These are phyloP conservation scores for Penicillium parvum DNA, from an alignment of 495 filamentous ascomycete genomes.

Conservation along the genomic window DNA sequence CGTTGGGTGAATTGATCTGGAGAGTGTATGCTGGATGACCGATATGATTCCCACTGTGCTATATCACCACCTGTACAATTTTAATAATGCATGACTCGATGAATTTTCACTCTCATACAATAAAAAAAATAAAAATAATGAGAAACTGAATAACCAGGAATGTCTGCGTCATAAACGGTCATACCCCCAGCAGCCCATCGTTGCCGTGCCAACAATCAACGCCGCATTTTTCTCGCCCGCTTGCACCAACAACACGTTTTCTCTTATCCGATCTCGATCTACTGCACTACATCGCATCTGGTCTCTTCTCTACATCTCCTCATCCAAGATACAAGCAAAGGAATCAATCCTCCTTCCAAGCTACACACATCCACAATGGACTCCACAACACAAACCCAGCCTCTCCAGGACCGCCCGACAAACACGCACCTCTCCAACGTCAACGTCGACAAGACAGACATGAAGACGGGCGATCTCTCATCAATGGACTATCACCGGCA, in stretches of 20 bases:
- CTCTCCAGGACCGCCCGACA: slow-evolving; percentile 41
- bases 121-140: background rate
- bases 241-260: slow-evolving; percentile 24
- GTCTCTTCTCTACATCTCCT: slow-evolving; percentile 1
- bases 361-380: slow-evolving; percentile 28
- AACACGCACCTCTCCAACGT: slow-evolving; percentile 40
- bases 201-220: slow-evolving; percentile 47
- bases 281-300: slow-evolving; percentile 7
- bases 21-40: slow-evolving; percentile 7
- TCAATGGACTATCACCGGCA: slow-evolving; percentile 78
- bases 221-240: slow-evolving; percentile 24
- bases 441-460: slow-evolving; percentile 26
- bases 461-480: slow-evolving; percentile 33
- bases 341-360: background rate
- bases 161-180: slow-evolving; percentile 8
- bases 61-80: background rate
- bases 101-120: background rate
- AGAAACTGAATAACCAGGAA: slow-evolving; percentile 2
- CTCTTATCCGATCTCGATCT: slow-evolving; percentile 25
- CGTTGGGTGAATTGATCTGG: slow-evolving; percentile 9
- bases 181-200: slow-evolving; percentile 3
- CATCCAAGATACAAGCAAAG: background rate
- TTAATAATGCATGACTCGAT: background rate
- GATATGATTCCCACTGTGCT: slow-evolving; percentile 11
- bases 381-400: slow-evolving; percentile 32